Conservation (phyloP, 1,284 basidiomycete genomes). For the Tremellales sp. region DNA sequence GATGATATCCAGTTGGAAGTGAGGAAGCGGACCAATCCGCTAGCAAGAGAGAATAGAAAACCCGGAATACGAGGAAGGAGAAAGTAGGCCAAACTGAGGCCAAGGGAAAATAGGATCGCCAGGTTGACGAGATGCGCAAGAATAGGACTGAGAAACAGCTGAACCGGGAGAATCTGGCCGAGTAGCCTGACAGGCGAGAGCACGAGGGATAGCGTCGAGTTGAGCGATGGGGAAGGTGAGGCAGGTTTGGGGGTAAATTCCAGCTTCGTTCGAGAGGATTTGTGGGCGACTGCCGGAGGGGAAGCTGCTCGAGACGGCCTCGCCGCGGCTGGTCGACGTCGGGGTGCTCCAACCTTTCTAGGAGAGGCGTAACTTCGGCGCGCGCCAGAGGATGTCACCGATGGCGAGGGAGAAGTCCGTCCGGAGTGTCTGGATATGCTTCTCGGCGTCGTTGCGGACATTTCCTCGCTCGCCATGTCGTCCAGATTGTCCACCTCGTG, state of each 20-base stretch:
- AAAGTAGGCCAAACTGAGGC: slow-evolving; percentile 12
- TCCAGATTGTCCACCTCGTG: too few relatives aligned
- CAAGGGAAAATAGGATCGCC: slow-evolving; percentile 12
- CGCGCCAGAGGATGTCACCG: too few relatives aligned
- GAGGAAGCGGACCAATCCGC: slow-evolving; percentile 9
- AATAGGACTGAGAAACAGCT: slow-evolving; percentile 16
- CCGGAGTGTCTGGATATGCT: too few relatives aligned
- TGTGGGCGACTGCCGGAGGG: too few relatives aligned
- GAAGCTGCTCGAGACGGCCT: too few relatives aligned
- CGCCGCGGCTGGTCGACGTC: too few relatives aligned
- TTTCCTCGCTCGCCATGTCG: too few relatives aligned
- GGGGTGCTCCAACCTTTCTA: too few relatives aligned
- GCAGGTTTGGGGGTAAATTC: slow-evolving; percentile 4
- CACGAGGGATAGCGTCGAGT: slow-evolving; percentile 16
- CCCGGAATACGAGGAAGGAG: slow-evolving; percentile 17
- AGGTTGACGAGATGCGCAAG: slow-evolving; percentile 25
- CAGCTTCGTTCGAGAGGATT: too few relatives aligned
- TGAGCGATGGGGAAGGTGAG: not conserved
- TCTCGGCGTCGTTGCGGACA: too few relatives aligned
- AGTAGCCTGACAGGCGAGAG: slow-evolving; percentile 20
- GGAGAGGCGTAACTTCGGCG: too few relatives aligned
- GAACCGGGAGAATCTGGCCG: slow-evolving; percentile 21
- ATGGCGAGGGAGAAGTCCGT: too few relatives aligned
- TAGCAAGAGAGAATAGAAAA: slow-evolving; percentile 12
- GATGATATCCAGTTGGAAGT: slow-evolving; percentile 4